Percentiles rank a stretch among this genome's conserved stretches.
These are phyloP conservation scores for Populus hybrid DNA, from an alignment of 441 rosid genomes.

Conservation along the genomic window DNA sequence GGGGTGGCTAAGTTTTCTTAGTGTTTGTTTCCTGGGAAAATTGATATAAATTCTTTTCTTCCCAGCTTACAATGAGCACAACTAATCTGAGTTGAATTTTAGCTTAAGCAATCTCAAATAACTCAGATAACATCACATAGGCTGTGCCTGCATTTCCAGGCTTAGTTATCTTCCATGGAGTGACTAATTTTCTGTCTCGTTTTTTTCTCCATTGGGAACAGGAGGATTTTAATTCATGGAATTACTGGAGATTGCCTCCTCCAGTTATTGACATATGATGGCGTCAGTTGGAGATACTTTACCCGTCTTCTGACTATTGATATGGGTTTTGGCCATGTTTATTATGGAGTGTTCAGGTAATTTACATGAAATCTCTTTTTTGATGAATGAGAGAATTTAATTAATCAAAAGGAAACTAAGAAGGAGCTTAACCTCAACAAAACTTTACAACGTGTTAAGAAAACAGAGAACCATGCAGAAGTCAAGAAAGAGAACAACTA, in stretches of 20 bases:
- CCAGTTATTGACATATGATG: slow-evolving; percentile 42
- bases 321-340: slow-evolving; percentile 11
- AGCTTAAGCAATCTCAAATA: too few relatives aligned
- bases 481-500: background rate
- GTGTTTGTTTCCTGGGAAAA: too few relatives aligned
- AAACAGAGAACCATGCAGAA: background rate
- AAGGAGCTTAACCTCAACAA: background rate
- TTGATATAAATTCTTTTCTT: background rate
- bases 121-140: background rate
- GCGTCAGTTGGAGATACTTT: slow-evolving; percentile 3
- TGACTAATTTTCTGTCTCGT: slow-evolving; percentile 4
- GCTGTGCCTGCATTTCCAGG: background rate
- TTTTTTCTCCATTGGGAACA: slow-evolving; percentile 29
- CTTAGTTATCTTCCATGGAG: background rate
- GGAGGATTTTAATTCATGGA: slow-evolving; percentile 96
- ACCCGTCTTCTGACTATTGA: background rate
- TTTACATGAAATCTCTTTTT: background rate
- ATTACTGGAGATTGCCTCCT: slow-evolving; percentile 89
- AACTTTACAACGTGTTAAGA: background rate
- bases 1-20: too few relatives aligned
- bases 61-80: background rate
- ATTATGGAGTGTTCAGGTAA: slow-evolving; percentile 30
- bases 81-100: background rate
- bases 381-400: background rate
- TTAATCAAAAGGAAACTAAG: background rate